Conservation (phyloP, 2,329 filamentous ascomycete genomes). For the Arthrobotrys sinensis region DNA sequence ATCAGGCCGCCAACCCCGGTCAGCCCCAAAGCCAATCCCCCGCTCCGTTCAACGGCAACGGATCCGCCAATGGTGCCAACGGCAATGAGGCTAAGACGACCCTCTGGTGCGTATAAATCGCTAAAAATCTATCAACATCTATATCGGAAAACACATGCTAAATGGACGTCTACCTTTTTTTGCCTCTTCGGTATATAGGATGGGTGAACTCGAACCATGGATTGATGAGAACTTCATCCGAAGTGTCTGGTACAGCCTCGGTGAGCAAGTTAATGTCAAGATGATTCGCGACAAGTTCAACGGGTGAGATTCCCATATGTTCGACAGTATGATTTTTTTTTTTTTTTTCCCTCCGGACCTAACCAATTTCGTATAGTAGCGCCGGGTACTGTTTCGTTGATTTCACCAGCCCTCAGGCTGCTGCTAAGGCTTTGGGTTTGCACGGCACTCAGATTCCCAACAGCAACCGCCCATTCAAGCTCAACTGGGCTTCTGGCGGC, state of each 20-base stretch:
- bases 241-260: slow-evolving; percentile 92
- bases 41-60: slow-evolving; percentile 64
- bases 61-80: slow-evolving; percentile 63
- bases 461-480: slow-evolving; percentile 94
- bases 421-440: slow-evolving; percentile 88
- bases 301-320: slow-evolving; percentile 75
- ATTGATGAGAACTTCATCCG: slow-evolving; percentile 99
- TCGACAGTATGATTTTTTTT: neutral
- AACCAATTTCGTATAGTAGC: slow-evolving; percentile 75
- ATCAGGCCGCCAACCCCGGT: slow-evolving; percentile 58
- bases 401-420: slow-evolving; percentile 85
- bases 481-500: slow-evolving; percentile 98
- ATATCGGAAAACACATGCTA: slow-evolving; percentile 14
- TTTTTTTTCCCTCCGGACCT: no score
- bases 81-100: slow-evolving; percentile 64
- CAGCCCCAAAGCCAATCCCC: slow-evolving; percentile 63
- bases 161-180: slow-evolving; percentile 4
- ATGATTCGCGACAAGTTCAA: slow-evolving; percentile 99
- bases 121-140: neutral
- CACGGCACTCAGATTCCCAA: slow-evolving; percentile 94
- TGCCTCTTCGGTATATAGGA: slow-evolving; percentile 74
- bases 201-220: slow-evolving; percentile 99
- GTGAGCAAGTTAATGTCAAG: slow-evolving; percentile 97
- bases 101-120: slow-evolving; percentile 63
- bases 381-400: slow-evolving; percentile 99